Base-by-base conservation (phyloP, 805 yeast species). In the Candida coleopterorum region DNA sequence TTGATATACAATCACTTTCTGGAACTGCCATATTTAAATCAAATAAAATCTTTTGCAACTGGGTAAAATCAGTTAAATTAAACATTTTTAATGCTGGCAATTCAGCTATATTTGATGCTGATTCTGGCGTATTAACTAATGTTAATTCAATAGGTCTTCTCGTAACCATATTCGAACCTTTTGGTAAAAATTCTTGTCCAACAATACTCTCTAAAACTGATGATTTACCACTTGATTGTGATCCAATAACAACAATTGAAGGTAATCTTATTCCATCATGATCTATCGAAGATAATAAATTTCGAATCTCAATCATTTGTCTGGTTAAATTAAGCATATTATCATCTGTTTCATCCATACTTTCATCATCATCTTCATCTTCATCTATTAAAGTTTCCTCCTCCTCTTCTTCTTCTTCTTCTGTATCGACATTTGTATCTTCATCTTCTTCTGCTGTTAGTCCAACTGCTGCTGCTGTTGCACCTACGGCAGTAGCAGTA, bases 101-200 rank as follows among this genome's bases (percentile, higher is more conserved):
- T 56, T 90, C 97, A 1, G 97, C 96, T 22, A 79, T 77, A 46
- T 86, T 95, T 6, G 89, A 82, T 2, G 88, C 87, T 0, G 79
- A 58, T 9, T 63, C 68, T n/a, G 94, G 89, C 3, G 95, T 78
- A 54, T 93, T 89, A 7, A 93, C 81, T 33, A 93, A 68, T 0
- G 98, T 94, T 45, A 93, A 70, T 62, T 93, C 99, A 32, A 93
- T 90, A 2, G 99, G 99, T 49, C 98, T 75, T 58, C 97, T 77
- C 0, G 99, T 93, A 23, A 94, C 98, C 98, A 93, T 94, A 55
- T 94, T 93, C 28, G 86, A 77, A 22, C 99, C 99, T 59, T 93
- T 93, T 24, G 99, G 99, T 40, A 93, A 65, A 48, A 93, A 93
- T 56, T 93, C 97, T 49, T 85, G 95, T n/a, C 99, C 99, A 4